phyloP scores from a whole-genome alignment of 2,329 filamentous ascomycete species.

The Bisporella sp. region DNA sequence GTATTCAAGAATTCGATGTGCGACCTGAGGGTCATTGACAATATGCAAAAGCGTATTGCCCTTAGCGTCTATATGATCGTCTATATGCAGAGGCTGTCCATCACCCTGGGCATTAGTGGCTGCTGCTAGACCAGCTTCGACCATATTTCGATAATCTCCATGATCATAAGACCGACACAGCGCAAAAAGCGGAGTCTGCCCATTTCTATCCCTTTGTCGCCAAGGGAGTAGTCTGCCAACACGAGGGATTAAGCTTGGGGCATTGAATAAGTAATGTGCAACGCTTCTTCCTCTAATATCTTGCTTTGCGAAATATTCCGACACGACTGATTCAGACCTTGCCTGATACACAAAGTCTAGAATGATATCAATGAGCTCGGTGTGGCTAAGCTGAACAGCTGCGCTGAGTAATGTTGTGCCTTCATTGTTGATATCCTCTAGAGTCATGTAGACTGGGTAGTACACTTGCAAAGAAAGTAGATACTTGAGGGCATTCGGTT shows the following conservation, averaged over 20 bases:
- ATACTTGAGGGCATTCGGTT: constrained; percentile 68
- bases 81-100: constrained; percentile 72
- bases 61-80: constrained; percentile 87
- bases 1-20: constrained; percentile 65
- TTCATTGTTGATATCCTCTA: constrained; percentile 83
- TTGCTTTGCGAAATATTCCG: constrained; percentile 64
- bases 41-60: constrained; percentile 96
- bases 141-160: constrained; percentile 78
- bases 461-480: constrained; percentile 70
- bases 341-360: constrained; percentile 61
- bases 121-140: constrained; percentile 69
- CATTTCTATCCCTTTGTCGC: constrained; percentile 89
- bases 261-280: constrained; percentile 94
- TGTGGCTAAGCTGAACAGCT: constrained; percentile 77
- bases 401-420: constrained; percentile 85
- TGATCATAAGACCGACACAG: constrained; percentile 95
- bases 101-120: constrained; percentile 72
- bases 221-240: constrained; percentile 79
- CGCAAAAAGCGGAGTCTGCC: constrained; percentile 95
- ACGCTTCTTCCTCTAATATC: constrained; percentile 83
- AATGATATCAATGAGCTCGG: constrained; percentile 66
- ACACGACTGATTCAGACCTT: constrained; percentile 47
- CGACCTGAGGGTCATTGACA: constrained; percentile 76
- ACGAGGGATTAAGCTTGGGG: constrained; percentile 68
- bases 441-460: constrained; percentile 62